A percentile compares a stretch with the other conserved stretches of the same genome.
These are phyloP conservation scores for Schizosaccharomyces japonicus DNA, from an alignment of 805 yeast genomes.

Conservation along the genomic window DNA sequence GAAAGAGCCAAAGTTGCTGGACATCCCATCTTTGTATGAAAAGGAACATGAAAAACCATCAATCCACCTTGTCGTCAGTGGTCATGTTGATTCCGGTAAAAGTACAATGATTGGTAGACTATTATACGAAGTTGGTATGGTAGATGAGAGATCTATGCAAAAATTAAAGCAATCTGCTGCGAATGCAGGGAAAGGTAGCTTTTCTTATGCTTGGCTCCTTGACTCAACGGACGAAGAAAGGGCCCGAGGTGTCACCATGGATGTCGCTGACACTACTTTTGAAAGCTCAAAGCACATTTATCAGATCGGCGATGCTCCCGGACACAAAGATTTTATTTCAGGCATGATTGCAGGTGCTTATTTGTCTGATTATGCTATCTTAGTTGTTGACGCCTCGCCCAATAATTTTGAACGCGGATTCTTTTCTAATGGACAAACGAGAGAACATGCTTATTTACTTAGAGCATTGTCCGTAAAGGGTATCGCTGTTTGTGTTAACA, in stretches of 20 bases:
- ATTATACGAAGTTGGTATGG: slow-evolving; percentile 39
- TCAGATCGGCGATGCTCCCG: slow-evolving; percentile 66
- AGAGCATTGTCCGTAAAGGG: slow-evolving; percentile 39
- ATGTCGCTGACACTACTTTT: slow-evolving; percentile 44
- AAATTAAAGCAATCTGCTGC: slow-evolving; percentile 42
- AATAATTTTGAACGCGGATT: slow-evolving; percentile 56
- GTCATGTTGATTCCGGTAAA: slow-evolving; percentile 73
- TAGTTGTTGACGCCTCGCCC: slow-evolving; percentile 41
- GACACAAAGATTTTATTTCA: slow-evolving; percentile 62
- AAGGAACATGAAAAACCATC: slow-evolving; percentile 25
- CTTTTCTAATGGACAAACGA: slow-evolving; percentile 46
- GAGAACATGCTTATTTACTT: slow-evolving; percentile 51
- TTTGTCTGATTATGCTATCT: slow-evolving; percentile 52
- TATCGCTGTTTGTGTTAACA: slow-evolving; percentile 41
- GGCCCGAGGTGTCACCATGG: slow-evolving; percentile 47
- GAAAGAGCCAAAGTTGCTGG: slow-evolving; percentile 17
- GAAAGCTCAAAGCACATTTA: slow-evolving; percentile 32
- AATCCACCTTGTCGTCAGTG: slow-evolving; percentile 55
- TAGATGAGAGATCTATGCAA: slow-evolving; percentile 39
- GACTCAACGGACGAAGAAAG: slow-evolving; percentile 64
- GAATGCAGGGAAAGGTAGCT: slow-evolving; percentile 47
- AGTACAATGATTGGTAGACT: slow-evolving; percentile 59
- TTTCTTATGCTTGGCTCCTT: slow-evolving; percentile 68
- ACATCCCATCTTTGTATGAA: slow-evolving; percentile 21
- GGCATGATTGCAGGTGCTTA: slow-evolving; percentile 67